These are phyloP conservation scores for Sporothrix sp. DNA, from an alignment of 2,329 filamentous ascomycete genomes.

Conservation along the genomic window DNA sequence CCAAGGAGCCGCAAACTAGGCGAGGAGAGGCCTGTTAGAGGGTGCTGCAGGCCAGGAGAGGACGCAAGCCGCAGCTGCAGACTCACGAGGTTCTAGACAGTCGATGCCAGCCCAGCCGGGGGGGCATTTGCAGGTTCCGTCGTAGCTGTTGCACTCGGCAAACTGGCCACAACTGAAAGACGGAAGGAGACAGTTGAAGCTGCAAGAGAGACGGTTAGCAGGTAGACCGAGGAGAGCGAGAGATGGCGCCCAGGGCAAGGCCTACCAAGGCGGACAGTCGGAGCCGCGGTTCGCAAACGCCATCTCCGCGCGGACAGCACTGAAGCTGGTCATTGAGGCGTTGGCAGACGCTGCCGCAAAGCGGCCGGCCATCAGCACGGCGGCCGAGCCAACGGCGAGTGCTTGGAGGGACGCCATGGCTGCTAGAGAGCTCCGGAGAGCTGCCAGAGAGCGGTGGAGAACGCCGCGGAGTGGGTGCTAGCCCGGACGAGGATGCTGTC, in stretches of 20 bases:
- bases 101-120: constrained; percentile 90
- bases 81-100: constrained; percentile 68
- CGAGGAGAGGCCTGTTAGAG: background rate
- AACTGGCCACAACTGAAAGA: constrained; percentile 88
- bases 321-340: constrained; percentile 42
- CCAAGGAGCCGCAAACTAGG: constrained; percentile 73
- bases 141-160: constrained; percentile 76
- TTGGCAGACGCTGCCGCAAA: constrained; percentile 37
- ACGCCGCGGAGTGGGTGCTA: background rate
- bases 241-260: background rate
- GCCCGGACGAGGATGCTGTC: background rate
- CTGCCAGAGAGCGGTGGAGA: background rate
- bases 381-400: constrained; percentile 32
- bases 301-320: constrained; percentile 55
- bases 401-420: constrained; percentile 23
- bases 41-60: background rate
- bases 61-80: background rate
- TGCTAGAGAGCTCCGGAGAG: background rate
- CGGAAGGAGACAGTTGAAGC: constrained; percentile 96
- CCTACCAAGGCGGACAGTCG: constrained; percentile 70
- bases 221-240: too few species aligned
- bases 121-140: constrained; percentile 87
- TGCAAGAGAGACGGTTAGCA: constrained; percentile 27
- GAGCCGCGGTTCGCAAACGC: constrained; percentile 65
- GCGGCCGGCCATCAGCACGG: constrained; percentile 26